Percentiles rank a stretch among this genome's conserved stretches.
Conservation (phyloP, 805 yeast species). For the Candida saitoana region DNA sequence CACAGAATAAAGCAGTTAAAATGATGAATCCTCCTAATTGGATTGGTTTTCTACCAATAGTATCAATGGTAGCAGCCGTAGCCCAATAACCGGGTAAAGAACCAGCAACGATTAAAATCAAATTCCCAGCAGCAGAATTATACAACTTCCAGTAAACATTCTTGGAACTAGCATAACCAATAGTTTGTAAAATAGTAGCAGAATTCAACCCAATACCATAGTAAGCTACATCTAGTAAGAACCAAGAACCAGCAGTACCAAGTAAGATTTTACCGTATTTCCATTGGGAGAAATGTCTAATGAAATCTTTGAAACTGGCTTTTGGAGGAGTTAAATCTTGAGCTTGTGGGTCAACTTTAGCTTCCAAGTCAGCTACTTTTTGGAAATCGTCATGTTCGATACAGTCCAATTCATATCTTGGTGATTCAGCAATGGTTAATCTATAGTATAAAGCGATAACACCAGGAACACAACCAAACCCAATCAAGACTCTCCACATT, state of each 20-base stretch:
- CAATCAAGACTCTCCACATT: slow-evolving; percentile 91
- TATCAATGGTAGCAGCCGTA: slow-evolving; percentile 74
- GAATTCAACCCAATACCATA: slow-evolving; percentile 86
- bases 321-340: slow-evolving; percentile 58
- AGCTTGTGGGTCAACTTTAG: slow-evolving; percentile 34
- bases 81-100: slow-evolving; percentile 92
- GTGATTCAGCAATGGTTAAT: slow-evolving; percentile 92
- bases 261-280: slow-evolving; percentile 75
- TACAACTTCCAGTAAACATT: slow-evolving; percentile 69
- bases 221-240: slow-evolving; percentile 83
- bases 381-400: slow-evolving; percentile 52
- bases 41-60: slow-evolving; percentile 78
- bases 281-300: slow-evolving; percentile 76
- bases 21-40: slow-evolving; percentile 73
- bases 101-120: slow-evolving; percentile 92
- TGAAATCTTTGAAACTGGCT: slow-evolving; percentile 76
- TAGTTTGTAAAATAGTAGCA: slow-evolving; percentile 72
- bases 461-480: slow-evolving; percentile 91
- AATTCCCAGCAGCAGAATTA: slow-evolving; percentile 85
- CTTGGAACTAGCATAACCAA: slow-evolving; percentile 72
- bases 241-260: slow-evolving; percentile 93
- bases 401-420: slow-evolving; percentile 83
- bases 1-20: slow-evolving; percentile 69
- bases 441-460: slow-evolving; percentile 79
- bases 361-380: slow-evolving; percentile 50